Evolutionary conservation across 768 basidiomycete species (phyloP).

Genomic region (Amanita phalloides): DNA sequence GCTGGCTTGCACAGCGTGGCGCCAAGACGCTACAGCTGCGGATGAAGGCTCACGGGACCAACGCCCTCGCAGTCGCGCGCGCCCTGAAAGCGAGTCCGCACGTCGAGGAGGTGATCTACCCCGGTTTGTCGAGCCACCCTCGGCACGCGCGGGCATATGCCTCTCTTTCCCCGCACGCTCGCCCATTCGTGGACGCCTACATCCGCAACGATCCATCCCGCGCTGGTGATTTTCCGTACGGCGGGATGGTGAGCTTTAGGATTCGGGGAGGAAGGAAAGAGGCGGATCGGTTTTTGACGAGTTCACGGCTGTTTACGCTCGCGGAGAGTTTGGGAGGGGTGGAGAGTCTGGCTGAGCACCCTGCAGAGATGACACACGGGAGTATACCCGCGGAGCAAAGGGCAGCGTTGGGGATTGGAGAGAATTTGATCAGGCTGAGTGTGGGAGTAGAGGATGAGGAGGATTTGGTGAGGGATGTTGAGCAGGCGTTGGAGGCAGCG

Average conservation of each 20-base stretch:
- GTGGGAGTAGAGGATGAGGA: constrained; percentile 86
- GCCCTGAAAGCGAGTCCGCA: constrained; percentile 41
- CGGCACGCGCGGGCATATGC: constrained; percentile 53
- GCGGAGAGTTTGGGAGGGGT: constrained; percentile 91
- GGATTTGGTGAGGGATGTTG: constrained; percentile 68
- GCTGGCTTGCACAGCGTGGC: constrained; percentile 84
- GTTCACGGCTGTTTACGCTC: constrained; percentile 59
- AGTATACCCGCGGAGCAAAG: constrained; percentile 53
- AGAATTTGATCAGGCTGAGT: constrained; percentile 66
- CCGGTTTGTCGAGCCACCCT: constrained; percentile 62
- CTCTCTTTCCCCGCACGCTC: constrained; percentile 60
- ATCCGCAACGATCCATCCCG: constrained; percentile 13
- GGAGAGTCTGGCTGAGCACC: constrained; percentile 83
- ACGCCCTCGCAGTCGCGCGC: constrained; percentile 67
- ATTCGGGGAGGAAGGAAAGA: constrained; percentile 44
- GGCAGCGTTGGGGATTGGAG: constrained; percentile 62
- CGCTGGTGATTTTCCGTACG: constrained; percentile 66
- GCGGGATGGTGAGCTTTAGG: constrained; percentile 84
- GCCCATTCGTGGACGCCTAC: constrained; percentile 39
- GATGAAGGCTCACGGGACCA: constrained; percentile 78
- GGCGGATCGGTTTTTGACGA: constrained; percentile 59
- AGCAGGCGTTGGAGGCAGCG: constrained; percentile 48
- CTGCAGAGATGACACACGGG: constrained; percentile 84
- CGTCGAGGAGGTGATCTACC: constrained; percentile 82
- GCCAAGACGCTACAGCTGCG: constrained; percentile 86